Conservation (phyloP, 2,329 filamentous ascomycete genomes). For the Calonectria pseudoturangicola region DNA sequence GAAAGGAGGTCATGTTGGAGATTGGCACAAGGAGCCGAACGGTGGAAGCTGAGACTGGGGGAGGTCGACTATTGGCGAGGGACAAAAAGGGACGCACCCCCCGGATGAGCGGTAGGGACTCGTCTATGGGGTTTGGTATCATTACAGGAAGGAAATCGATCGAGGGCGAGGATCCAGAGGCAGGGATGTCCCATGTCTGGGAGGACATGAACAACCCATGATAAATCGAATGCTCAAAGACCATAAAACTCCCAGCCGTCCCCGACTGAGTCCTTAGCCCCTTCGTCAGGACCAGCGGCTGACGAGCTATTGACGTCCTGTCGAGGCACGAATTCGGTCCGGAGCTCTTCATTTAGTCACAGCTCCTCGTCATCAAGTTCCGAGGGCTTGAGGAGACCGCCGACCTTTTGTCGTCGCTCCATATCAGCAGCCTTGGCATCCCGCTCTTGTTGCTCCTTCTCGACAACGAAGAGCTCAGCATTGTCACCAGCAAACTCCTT, state of each 20-base stretch:
- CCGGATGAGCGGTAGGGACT: conserved; percentile 45
- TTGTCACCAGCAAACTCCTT: conserved; percentile 99
- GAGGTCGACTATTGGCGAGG: conserved; percentile 26
- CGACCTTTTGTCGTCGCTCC: conserved; percentile 94
- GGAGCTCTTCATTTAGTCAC: conserved; percentile 85
- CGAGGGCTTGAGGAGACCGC: conserved; percentile 96
- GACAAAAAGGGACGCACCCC: conserved; percentile 46
- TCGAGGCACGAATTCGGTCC: conserved; percentile 74
- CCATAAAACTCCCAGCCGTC: conserved; percentile 82
- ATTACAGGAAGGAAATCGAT: conserved; percentile 56
- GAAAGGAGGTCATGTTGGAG: neutral
- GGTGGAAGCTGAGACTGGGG: conserved; percentile 22
- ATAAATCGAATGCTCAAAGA: conserved; percentile 62
- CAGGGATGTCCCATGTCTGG: conserved; percentile 21
- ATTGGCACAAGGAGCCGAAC: conserved; percentile 26
- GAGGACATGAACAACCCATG: conserved; percentile 21
- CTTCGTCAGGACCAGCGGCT: conserved; percentile 51
- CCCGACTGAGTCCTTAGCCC: conserved; percentile 53
- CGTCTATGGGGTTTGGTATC: conserved; percentile 58
- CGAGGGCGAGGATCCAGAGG: conserved; percentile 38
- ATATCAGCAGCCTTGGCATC: conserved; percentile 92
- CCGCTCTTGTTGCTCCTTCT: conserved; percentile 93
- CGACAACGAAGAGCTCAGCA: conserved; percentile 92
- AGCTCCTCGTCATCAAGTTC: conserved; percentile 94
- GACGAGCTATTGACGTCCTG: conserved; percentile 48